Evolutionary conservation across 768 basidiomycete genomes (phyloP), one percentile per base, ranked within the genome.

Genomic region (Amanita phalloides): DNA sequence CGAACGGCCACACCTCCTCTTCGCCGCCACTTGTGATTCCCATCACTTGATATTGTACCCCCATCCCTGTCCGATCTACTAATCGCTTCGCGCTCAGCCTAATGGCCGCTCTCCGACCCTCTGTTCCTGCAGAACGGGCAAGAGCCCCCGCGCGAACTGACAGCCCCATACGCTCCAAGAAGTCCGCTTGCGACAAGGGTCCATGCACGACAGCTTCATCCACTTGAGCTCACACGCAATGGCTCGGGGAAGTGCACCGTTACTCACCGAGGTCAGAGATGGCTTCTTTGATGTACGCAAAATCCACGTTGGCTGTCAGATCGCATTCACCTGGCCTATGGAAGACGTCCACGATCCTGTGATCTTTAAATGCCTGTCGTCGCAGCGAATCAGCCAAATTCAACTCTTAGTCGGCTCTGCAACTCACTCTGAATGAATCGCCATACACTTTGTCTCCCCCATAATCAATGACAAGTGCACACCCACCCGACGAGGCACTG

Each of bases 291-390:
- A 98, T 72, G 63, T 88, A 90, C 0, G 82, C 79, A 66, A 98
- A 98, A 67, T 99, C 94, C 45, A 99, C 95, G 61, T 98, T 96
- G n/a, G 87, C 84, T 0, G 96, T 99, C 44, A 98, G 68, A 65
- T 99, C 96, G 38, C 88, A 86, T 38, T 87, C 76, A 14, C 96
- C 96, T 0, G 94, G 93, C 8, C 74, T 70, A 48, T 86, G 74
- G 61, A 98, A 95, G 3, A 89, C 73, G 62, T 94, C 86, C 1
- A 89, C 86, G 11, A 91, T 80, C 53, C 82, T 75, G 62, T 98
- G 96, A 20, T 81, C 72, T 64, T 84, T 85, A 75, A 99, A 97
- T 0, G 87, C 96, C 94, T 97, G 54, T 7, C 21, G 17, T 11
- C 3, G 20, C 45, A 54, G 42, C 39, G 53, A 56, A 42, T 21